phyloP scores from a whole-genome alignment of 306 rosid genomes.

The Malus asiatica region DNA sequence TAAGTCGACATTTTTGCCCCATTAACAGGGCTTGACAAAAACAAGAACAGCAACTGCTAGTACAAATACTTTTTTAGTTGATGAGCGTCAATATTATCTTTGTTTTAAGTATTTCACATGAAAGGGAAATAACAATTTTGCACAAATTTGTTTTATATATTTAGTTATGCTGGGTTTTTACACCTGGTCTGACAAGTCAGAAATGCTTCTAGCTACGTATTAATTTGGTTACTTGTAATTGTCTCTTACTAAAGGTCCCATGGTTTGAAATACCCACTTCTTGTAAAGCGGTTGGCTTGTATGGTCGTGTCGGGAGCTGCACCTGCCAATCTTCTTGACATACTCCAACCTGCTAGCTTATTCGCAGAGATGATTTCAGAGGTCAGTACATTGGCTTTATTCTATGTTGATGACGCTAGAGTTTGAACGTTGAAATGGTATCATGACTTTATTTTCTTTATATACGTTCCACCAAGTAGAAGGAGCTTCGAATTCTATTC shows the following conservation, averaged over 20 bases:
- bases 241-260: slow-evolving; percentile 43
- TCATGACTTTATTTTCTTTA: not conserved
- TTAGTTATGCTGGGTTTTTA: not conserved
- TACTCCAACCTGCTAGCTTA: slow-evolving; percentile 79
- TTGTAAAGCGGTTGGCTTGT: slow-evolving; percentile 89
- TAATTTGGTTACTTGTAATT: slow-evolving; percentile 1
- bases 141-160: not conserved
- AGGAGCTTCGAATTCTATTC: not conserved
- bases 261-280: slow-evolving; percentile 72
- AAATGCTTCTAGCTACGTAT: not conserved
- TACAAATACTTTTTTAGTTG: no score
- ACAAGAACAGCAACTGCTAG: not conserved
- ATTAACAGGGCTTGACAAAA: not conserved
- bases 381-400: slow-evolving; percentile 30
- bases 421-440: not conserved
- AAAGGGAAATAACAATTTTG: not conserved
- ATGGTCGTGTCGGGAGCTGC: slow-evolving; percentile 70
- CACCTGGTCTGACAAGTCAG: not conserved
- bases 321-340: slow-evolving; percentile 57
- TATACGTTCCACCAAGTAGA: not conserved
- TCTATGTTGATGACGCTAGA: not conserved
- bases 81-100: no score
- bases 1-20: not conserved
- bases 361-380: slow-evolving; percentile 45
- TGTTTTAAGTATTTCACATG: not conserved